Conservation (phyloP, 768 basidiomycete genomes). For the Boletellus ananas region DNA sequence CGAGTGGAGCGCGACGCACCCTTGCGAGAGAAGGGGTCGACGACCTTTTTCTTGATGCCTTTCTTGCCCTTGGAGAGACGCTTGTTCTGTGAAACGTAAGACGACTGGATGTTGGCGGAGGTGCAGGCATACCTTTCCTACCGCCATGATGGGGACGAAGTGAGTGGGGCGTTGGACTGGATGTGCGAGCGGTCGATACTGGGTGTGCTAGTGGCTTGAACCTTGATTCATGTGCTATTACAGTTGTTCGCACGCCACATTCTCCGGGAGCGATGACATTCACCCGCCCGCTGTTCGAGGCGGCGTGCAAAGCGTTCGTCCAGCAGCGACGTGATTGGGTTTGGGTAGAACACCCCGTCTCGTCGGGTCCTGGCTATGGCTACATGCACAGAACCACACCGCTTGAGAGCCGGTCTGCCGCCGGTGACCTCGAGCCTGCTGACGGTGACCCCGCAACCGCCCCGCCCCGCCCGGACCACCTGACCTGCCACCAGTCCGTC, state of each 20-base stretch:
- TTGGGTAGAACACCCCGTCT: slow-evolving; percentile 59
- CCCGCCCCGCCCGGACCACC: slow-evolving; percentile 22
- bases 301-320: slow-evolving; percentile 52
- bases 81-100: slow-evolving; percentile 69
- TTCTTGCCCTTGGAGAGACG: slow-evolving; percentile 97
- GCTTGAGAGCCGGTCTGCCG: slow-evolving; percentile 14
- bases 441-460: slow-evolving; percentile 41
- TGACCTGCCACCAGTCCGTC: slow-evolving; percentile 61
- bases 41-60: slow-evolving; percentile 99
- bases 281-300: slow-evolving; percentile 58
- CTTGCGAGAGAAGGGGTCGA: slow-evolving; percentile 99
- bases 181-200: slow-evolving; percentile 29
- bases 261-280: slow-evolving; percentile 24
- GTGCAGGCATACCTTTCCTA: slow-evolving; percentile 67
- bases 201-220: slow-evolving; percentile 50
- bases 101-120: not conserved
- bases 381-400: slow-evolving; percentile 43
- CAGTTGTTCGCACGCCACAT: slow-evolving; percentile 41
- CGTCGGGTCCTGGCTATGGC: slow-evolving; percentile 46
- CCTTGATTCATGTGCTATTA: slow-evolving; percentile 46
- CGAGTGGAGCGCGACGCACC: slow-evolving; percentile 45
- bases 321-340: slow-evolving; percentile 45
- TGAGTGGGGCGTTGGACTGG: slow-evolving; percentile 48
- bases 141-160: slow-evolving; percentile 64
- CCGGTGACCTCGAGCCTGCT: slow-evolving; percentile 15